These are phyloP conservation scores for Sodiomyces alkalinus DNA, from an alignment of 2,329 filamentous ascomycete genomes.

Conservation along the genomic window DNA sequence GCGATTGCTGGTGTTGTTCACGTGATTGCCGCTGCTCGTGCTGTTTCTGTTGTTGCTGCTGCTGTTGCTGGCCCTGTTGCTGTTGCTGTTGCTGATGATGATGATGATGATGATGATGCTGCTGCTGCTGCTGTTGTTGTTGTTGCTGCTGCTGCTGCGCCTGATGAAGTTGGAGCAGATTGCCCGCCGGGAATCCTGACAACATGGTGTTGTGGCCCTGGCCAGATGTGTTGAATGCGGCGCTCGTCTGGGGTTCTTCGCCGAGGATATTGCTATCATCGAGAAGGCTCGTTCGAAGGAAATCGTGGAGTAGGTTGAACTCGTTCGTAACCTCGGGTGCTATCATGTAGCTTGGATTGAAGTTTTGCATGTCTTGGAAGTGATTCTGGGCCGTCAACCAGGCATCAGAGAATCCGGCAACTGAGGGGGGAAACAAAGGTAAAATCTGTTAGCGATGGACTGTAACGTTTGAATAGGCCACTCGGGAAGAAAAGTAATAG, in stretches of 20 bases:
- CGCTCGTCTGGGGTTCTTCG: conserved; percentile 45
- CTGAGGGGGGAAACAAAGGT: too few relatives aligned
- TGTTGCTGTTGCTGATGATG: not conserved
- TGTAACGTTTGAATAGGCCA: too few relatives aligned
- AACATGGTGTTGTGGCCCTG: conserved; percentile 30
- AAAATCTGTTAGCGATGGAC: too few relatives aligned
- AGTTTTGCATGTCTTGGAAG: conserved; percentile 87
- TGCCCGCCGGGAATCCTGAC: conserved; percentile 22
- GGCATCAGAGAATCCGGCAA: conserved; percentile 66
- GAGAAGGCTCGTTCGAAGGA: conserved; percentile 78
- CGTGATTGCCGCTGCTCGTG: not conserved
- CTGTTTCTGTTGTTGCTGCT: not conserved
- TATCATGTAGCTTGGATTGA: conserved; percentile 92
- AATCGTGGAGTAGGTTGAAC: conserved; percentile 93
- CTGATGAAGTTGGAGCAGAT: conserved; percentile 7
- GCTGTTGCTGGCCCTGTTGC: conserved; percentile 2
- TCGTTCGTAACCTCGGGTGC: conserved; percentile 85
- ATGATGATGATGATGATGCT: not conserved
- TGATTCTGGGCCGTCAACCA: conserved; percentile 69
- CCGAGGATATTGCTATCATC: conserved; percentile 64
- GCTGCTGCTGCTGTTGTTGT: not conserved
- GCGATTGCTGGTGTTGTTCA: conserved; percentile 5
- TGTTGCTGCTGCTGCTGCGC: not conserved
- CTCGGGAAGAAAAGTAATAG: conserved; percentile 10
- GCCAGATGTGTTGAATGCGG: conserved; percentile 20